Evolutionary conservation across 2,329 filamentous ascomycete genomes (phyloP).

Genomic region (Alternaria sp.): DNA sequence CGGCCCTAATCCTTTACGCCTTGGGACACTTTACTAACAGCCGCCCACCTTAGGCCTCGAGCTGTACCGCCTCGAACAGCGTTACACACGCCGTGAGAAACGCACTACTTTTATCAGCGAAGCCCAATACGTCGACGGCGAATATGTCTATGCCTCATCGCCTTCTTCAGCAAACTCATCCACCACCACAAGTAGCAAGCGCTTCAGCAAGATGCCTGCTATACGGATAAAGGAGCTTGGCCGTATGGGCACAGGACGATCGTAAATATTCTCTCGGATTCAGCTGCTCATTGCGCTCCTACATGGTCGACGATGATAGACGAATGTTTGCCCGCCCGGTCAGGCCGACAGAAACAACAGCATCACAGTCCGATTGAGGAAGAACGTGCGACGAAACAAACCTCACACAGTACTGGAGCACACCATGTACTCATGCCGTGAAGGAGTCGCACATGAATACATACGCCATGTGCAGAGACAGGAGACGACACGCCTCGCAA

Average conservation of each 20-base stretch:
- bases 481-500: neutral
- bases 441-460: neutral
- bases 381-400: neutral
- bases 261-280: slow-evolving; percentile 14
- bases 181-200: slow-evolving; percentile 35
- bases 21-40: slow-evolving; percentile 13
- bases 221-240: slow-evolving; percentile 45
- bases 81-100: slow-evolving; percentile 90
- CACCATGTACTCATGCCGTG: neutral
- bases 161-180: slow-evolving; percentile 44
- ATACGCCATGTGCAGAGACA: neutral
- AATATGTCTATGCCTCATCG: slow-evolving; percentile 77
- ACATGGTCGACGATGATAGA: neutral
- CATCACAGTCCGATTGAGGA: neutral
- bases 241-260: slow-evolving; percentile 36
- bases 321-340: neutral
- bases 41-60: slow-evolving; percentile 68
- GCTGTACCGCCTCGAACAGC: slow-evolving; percentile 93
- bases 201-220: slow-evolving; percentile 47
- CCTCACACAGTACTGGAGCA: neutral
- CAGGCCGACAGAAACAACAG: neutral
- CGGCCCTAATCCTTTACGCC: slow-evolving; percentile 9
- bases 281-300: slow-evolving; percentile 1
- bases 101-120: slow-evolving; percentile 89
- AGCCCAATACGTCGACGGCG: slow-evolving; percentile 92